These are phyloP conservation scores for Beta corolliflora DNA, from an alignment of 179 eudicot genomes.

Conservation along the genomic window DNA sequence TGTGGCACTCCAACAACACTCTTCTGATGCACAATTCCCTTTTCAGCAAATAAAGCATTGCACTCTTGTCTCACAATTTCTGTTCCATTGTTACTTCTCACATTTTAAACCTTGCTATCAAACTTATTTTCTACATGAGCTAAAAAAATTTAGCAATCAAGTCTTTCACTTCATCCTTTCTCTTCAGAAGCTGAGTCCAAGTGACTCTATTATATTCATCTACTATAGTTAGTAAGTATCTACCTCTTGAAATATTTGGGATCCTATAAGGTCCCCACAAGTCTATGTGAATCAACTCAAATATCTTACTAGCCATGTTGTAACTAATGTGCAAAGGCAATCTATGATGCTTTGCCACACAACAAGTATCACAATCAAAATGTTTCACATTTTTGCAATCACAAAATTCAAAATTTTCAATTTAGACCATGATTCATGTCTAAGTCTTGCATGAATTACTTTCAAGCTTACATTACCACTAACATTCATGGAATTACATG, in stretches of 20 bases:
- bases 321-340: background rate
- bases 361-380: background rate
- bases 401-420: too few relatives aligned
- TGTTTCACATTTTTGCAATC: too few relatives aligned
- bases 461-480: background rate
- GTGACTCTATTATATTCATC: too few relatives aligned
- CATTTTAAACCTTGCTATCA: background rate
- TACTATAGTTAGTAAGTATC: background rate
- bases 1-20: too few relatives aligned
- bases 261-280: background rate
- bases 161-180: background rate
- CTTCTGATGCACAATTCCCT: background rate
- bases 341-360: background rate
- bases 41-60: background rate
- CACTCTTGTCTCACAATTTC: background rate
- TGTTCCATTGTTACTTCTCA: background rate
- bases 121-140: background rate
- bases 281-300: background rate
- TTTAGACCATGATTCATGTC: background rate
- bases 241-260: background rate
- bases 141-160: background rate
- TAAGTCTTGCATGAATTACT: background rate
- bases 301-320: background rate
- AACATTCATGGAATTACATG: background rate
- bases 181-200: background rate